Conservation (phyloP, 208 protist genomes). For the Leishmania tropica region DNA sequence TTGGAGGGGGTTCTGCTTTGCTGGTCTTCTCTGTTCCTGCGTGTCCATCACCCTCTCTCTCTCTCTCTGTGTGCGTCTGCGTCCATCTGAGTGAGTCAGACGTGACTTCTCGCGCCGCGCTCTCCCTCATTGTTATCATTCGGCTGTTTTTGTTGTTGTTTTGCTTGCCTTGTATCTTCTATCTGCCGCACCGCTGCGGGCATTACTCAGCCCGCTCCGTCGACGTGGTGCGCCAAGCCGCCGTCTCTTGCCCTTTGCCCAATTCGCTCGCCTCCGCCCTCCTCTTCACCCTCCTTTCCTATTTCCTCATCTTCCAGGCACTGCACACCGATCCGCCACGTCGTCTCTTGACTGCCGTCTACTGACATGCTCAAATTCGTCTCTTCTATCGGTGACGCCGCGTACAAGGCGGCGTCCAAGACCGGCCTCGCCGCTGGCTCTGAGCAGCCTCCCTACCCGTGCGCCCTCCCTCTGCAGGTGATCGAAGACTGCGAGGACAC, state of each 20-base stretch:
- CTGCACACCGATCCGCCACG: neutral
- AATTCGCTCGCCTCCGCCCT: neutral
- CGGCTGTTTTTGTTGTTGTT: neutral
- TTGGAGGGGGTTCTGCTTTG: neutral
- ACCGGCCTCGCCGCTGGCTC: conserved; percentile 72
- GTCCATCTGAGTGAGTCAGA: neutral
- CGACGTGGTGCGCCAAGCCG: neutral
- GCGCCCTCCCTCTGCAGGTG: conserved; percentile 69
- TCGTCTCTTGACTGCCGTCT: neutral
- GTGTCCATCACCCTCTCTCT: neutral
- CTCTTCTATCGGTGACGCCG: conserved; percentile 62
- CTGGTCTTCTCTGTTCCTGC: neutral
- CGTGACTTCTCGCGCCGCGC: neutral
- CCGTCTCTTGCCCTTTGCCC: neutral
- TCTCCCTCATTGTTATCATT: neutral
- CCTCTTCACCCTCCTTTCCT: conserved; percentile 1
- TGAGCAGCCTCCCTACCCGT: conserved; percentile 85
- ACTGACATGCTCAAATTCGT: conserved; percentile 70
- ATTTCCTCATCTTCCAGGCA: too few species aligned
- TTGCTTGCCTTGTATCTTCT: neutral
- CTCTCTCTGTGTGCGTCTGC: neutral
- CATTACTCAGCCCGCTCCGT: neutral
- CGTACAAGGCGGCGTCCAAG: conserved; percentile 78
- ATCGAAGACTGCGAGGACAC: conserved; percentile 58
- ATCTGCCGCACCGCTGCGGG: neutral